Base-by-base conservation (phyloP, 495 filamentous ascomycete species). In the Podospora pseudocomata region DNA sequence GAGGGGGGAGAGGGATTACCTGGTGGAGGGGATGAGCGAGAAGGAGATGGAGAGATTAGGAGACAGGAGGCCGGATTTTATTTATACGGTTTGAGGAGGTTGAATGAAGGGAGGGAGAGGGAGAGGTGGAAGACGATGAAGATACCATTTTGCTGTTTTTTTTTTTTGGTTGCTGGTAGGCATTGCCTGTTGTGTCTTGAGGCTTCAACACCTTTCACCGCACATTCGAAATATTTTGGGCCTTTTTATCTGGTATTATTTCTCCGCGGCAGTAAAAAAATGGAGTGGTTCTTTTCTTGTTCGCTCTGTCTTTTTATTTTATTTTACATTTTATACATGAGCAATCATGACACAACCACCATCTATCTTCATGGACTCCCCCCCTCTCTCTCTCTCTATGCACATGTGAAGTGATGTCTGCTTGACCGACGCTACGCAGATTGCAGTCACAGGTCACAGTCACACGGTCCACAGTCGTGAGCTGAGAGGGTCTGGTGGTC, bases 41-140 rank as follows among this genome's bases (percentile, higher is more conserved):
- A 78, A 81, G 65, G 86, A 93, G 78, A 80, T 88, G 28, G 86
- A 88, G 71, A 73, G 68, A 64, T 66, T 91, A 63, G 93, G 94
- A 4, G 94, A 97, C 76, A 77, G 72, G 74, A 82, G 88, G 73
- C 92, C 91, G 3, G 89, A 92, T 75, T 96, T 96, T 73, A 77
- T 91, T 3, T 96, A 96, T 74, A 94, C 87, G 2, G 64, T 71
- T 6, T 78, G 55, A 72, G 15, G 56, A 13, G 56, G 5, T 15
- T 58, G 13, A 6, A 13, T 56, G 2, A 9, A 20, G 23, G 23
- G 56, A 5, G 11, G 56, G 9, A 11, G 56, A 15, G n/a, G n/a
- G 56, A 58, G 11, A 20, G 19, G 39, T 49, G 39, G 23, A 23
- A 1, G 23, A 49, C 13, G 39, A 58, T 58, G 19, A 19, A 1